phyloP scores from a whole-genome alignment of 2,329 filamentous ascomycete genomes.

The Blumeria graminis region DNA sequence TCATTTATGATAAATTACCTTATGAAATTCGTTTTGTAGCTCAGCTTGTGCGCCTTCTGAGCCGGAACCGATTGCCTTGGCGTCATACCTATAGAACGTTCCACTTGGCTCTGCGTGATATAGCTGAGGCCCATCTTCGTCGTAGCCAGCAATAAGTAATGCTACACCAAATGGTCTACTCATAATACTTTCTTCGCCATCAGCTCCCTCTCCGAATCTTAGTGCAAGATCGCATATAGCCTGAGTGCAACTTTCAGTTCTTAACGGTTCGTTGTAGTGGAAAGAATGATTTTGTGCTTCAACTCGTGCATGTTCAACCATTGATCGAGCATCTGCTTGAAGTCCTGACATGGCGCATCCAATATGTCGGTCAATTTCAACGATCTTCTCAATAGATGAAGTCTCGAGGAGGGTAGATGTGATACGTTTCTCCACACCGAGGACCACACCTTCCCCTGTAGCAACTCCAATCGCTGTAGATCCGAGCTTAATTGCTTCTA shows the following conservation, averaged over 20 bases:
- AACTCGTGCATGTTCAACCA: slow-evolving; percentile 95
- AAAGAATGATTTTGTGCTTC: slow-evolving; percentile 94
- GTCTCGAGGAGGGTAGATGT: slow-evolving; percentile 94
- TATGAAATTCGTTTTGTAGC: slow-evolving; percentile 96
- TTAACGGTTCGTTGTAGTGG: slow-evolving; percentile 87
- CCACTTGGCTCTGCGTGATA: slow-evolving; percentile 96
- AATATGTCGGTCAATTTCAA: slow-evolving; percentile 97
- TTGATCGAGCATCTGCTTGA: slow-evolving; percentile 89
- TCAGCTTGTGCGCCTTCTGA: slow-evolving; percentile 95
- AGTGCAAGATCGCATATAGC: slow-evolving; percentile 94
- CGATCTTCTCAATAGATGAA: slow-evolving; percentile 96
- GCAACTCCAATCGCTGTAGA: slow-evolving; percentile 96
- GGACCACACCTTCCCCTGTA: slow-evolving; percentile 81
- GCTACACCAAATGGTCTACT: slow-evolving; percentile 90
- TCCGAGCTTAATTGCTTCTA: slow-evolving; percentile 98
- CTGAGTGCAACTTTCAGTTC: slow-evolving; percentile 94
- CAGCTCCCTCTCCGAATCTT: slow-evolving; percentile 88
- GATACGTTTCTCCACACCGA: slow-evolving; percentile 97
- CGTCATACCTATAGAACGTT: slow-evolving; percentile 97
- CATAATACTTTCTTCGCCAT: slow-evolving; percentile 98
- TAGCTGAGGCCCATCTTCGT: slow-evolving; percentile 88
- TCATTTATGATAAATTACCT: slow-evolving; percentile 23
- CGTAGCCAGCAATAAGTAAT: slow-evolving; percentile 83
- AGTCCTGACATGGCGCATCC: slow-evolving; percentile 97
- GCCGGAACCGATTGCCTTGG: slow-evolving; percentile 93